Conservation (phyloP, 228 moss, liverwort and hornwort genomes). For the Sphagnum magellanicum region DNA sequence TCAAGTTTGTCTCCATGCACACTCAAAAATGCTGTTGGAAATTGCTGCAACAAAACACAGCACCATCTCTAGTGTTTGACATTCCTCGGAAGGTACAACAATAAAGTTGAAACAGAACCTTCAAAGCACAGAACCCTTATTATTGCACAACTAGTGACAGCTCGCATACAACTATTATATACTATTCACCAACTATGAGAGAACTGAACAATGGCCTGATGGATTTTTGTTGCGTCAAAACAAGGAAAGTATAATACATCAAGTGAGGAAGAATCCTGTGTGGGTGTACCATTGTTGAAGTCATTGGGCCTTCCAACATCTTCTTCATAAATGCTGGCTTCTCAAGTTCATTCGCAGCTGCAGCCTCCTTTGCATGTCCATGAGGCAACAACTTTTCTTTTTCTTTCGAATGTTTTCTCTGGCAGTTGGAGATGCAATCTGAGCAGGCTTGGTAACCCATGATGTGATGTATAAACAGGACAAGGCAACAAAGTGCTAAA, state of each 20-base stretch:
- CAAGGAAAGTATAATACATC: no score
- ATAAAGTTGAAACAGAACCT: background rate
- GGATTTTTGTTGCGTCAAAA: no score
- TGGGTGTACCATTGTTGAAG: slow-evolving; percentile 25
- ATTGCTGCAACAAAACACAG: slow-evolving; percentile 19
- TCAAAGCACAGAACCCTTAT: background rate
- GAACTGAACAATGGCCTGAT: no score
- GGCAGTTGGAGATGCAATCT: slow-evolving; percentile 27
- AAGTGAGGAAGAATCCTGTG: no score
- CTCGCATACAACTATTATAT: no score
- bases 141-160: background rate
- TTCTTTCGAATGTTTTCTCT: slow-evolving; percentile 27
- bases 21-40: slow-evolving; percentile 44
- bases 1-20: slow-evolving; percentile 15
- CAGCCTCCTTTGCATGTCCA: background rate
- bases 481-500: no score
- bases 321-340: slow-evolving; percentile 39
- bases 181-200: no score
- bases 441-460: slow-evolving; percentile 39
- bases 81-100: background rate
- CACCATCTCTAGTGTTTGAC: background rate
- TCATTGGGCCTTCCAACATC: slow-evolving; percentile 25
- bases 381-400: slow-evolving; percentile 20
- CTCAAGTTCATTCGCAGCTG: slow-evolving; percentile 8
- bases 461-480: background rate